Base-by-base conservation (phyloP, 2,329 filamentous ascomycete species). In the Zalaria obscura region DNA sequence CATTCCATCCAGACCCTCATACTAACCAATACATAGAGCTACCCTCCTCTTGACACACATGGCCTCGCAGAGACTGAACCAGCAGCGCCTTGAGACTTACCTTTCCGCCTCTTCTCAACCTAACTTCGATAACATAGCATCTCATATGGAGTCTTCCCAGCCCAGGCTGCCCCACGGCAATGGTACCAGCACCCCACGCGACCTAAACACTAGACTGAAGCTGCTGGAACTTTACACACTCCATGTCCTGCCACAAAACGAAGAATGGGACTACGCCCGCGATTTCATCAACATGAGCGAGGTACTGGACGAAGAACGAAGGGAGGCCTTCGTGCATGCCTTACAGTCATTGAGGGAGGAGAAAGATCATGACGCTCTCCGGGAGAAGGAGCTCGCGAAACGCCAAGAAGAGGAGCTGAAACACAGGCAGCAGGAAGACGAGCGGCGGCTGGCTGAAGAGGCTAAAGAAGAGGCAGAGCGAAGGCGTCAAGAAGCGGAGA, bases 201-300 rank as follows among this genome's bases (percentile, higher is more conserved):
- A 93, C 56, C 74, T 94, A 31, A 80, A 83, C 50, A 79, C 85
- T 4, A 75, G 87, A 36, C 79, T 95, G 48, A 93, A 93, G 65
- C 83, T 98, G 35, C 75, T 98, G 39, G 91, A 98, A 63, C 72
- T 98, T 5, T 98, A 95, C 60, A 93, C 87, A 1, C 72, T 98
- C 4, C 91, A 98, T 56, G 85, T 96, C 5, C 75, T 98, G n/a
- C 78, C 89, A 4, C 75, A 86, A 40, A 96, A 95, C 52, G 79
- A 85, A 42, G 87, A 96, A 63, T 98, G 91, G 91, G 85, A 94
- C 44, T 95, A 95, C 53, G 86, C 91, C 3, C 76, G 78, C 45
- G 84, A 93, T 52, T 96, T 96, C 59, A 93, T 96, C 55, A 77
- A 72, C 53, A 76, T 86, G 55, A 91, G 80, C 58, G 79, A 89